A percentile compares a stretch with the other conserved stretches of the same genome.
Conservation (phyloP, 805 yeast genomes). For the Saccharomyces mikatae region DNA sequence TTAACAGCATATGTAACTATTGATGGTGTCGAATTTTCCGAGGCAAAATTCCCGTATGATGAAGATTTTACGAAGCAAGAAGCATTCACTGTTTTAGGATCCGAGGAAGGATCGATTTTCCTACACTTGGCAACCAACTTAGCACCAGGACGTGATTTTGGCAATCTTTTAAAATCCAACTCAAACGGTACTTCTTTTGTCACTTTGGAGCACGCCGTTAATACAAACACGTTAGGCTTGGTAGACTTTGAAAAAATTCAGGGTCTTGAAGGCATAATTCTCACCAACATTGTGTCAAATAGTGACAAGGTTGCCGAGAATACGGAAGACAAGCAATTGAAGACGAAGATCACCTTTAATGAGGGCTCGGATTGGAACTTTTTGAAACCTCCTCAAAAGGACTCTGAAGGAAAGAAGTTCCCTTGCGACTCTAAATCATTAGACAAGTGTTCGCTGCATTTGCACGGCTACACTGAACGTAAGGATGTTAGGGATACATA, state of each 20-base stretch:
- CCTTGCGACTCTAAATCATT: constrained; percentile 44
- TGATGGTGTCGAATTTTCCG: constrained; percentile 72
- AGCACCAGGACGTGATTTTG: constrained; percentile 51
- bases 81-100: constrained; percentile 74
- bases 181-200: constrained; percentile 86
- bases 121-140: constrained; percentile 70
- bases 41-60: constrained; percentile 65
- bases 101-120: constrained; percentile 63
- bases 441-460: constrained; percentile 68
- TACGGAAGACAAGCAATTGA: constrained; percentile 48
- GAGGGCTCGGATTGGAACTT: constrained; percentile 87
- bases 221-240: constrained; percentile 62
- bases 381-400: constrained; percentile 59
- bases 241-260: constrained; percentile 85
- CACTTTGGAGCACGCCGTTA: constrained; percentile 57
- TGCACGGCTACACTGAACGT: constrained; percentile 89
- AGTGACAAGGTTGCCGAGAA: constrained; percentile 32
- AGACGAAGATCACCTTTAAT: constrained; percentile 71
- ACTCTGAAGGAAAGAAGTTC: constrained; percentile 51
- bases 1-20: constrained; percentile 66
- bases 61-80: constrained; percentile 51
- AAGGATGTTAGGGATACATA: constrained; percentile 74
- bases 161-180: constrained; percentile 79
- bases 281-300: constrained; percentile 64
- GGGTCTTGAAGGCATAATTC: constrained; percentile 75